Base-by-base conservation (phyloP, 208 protist genomes). In the Trichomonas vaginalis region DNA sequence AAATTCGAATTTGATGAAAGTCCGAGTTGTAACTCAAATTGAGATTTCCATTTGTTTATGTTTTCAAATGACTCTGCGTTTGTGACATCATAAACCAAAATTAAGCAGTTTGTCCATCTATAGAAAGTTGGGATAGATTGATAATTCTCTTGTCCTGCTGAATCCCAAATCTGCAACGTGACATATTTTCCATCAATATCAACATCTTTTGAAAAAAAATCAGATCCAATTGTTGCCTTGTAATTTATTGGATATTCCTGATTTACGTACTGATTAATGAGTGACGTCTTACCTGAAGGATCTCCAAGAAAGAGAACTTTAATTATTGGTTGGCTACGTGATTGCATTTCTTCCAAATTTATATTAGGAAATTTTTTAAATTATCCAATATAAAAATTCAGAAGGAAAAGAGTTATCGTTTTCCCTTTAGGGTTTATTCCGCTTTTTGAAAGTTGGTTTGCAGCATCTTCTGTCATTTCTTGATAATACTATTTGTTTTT, bases 201-300 rank as follows among this genome's bases (percentile, higher is more conserved):
- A 0, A 97, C 95, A 35, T 97, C 95, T 56, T 97, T 97, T 39
- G 95, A 97, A 0, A 97, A 61, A 95, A 97, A 98, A 96, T 98
- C 97, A 51, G 97, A 96, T 90, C 97, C 97, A 97, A 98, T 97
- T 45, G 97, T 98, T 32, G 96, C 95, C 56, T 97, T 97, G 80
- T 95, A 96, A 37, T 95, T 42, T 56, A 82, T 45, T 47, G 95
- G 96, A 79, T 96, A 97, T 87, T 97, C 96, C 42, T 62, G 96
- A 35, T 96, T 92, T 27, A 97, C 96, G 46, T 96, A 97, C 27
- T 92, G 95, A 32, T 96, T 88, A 23, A 97, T 32, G 48, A 97
- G 46, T 27, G 95, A 96, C 10, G 96, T 97, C 56, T 97, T 97
- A 49, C 96, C 96, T 27, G 96, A 95, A 8, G 79, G 70, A 42